Evolutionary conservation across 2,329 filamentous ascomycete species (phyloP).

Genomic region (Alternaria rosae): DNA sequence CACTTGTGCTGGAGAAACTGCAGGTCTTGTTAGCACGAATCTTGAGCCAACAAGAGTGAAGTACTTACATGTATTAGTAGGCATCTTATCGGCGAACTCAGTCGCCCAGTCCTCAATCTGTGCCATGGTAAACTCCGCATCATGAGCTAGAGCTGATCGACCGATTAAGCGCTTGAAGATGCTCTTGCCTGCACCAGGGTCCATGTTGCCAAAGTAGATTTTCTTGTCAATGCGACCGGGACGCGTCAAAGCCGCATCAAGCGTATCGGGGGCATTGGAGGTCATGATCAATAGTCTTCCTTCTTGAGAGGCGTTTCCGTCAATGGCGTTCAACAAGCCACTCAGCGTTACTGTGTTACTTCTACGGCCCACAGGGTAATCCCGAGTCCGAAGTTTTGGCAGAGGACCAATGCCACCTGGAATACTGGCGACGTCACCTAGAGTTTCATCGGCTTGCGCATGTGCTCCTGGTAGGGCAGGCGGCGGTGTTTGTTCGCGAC

Average conservation of each 20-base stretch:
- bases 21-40: not conserved
- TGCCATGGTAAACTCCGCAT: constrained; percentile 22
- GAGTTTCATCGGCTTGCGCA: not conserved
- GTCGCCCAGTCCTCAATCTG: constrained; percentile 33
- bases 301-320: constrained; percentile 80
- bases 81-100: constrained; percentile 38
- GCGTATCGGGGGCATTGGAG: constrained; percentile 75
- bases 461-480: not conserved
- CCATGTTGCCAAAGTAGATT: constrained; percentile 68
- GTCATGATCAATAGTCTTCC: constrained; percentile 83
- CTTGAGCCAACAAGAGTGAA: too few species aligned
- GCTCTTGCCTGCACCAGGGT: constrained; percentile 21
- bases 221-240: constrained; percentile 79
- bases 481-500: constrained; percentile 25
- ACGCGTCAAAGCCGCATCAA: constrained; percentile 76
- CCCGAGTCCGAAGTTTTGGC: not conserved
- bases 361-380: not conserved
- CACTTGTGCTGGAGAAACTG: constrained; percentile 41
- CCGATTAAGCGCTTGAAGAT: constrained; percentile 45
- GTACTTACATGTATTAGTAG: constrained; percentile 26
- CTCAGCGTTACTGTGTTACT: constrained; percentile 62
- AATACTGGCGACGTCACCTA: not conserved
- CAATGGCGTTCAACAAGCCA: constrained; percentile 78
- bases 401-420: not conserved
- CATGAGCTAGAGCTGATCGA: constrained; percentile 28